These are phyloP conservation scores for Xylaria flabelliformis DNA, from an alignment of 495 filamentous ascomycete genomes.

Conservation along the genomic window DNA sequence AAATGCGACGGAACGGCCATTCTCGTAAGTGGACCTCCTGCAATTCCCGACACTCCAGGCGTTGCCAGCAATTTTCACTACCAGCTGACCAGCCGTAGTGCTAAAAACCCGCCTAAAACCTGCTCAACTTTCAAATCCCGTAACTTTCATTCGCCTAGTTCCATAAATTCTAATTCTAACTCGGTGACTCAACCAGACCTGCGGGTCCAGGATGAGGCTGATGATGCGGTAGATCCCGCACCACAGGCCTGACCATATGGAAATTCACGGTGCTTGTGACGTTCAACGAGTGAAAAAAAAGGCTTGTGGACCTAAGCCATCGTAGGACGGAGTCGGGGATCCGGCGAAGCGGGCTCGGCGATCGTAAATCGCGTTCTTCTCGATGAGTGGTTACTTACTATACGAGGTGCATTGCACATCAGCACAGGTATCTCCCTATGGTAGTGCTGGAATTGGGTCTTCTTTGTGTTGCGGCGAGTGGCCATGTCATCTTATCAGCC, in stretches of 20 bases:
- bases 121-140: slow-evolving; percentile 26
- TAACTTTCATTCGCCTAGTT: neutral
- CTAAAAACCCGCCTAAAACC: neutral
- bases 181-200: slow-evolving; percentile 22
- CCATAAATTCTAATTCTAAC: neutral
- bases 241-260: neutral
- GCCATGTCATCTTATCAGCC: slow-evolving; percentile 21
- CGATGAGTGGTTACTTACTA: slow-evolving; percentile 17
- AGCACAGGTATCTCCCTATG: neutral
- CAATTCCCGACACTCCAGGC: slow-evolving; percentile 32
- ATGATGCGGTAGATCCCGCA: neutral
- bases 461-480: slow-evolving; percentile 1
- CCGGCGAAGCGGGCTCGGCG: slow-evolving; percentile 12
- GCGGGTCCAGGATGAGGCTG: slow-evolving; percentile 12
- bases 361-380: neutral
- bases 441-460: neutral
- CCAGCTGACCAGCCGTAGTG: slow-evolving; percentile 32
- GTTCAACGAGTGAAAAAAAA: neutral
- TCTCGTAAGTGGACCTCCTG: slow-evolving; percentile 28
- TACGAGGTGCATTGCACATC: slow-evolving; percentile 19
- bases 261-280: neutral
- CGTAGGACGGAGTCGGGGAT: neutral
- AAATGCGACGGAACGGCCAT: slow-evolving; percentile 37
- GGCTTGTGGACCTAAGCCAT: neutral
- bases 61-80: slow-evolving; percentile 25